phyloP scores from a whole-genome alignment of 495 filamentous ascomycete genomes.

The Pyronema omphalodes region DNA sequence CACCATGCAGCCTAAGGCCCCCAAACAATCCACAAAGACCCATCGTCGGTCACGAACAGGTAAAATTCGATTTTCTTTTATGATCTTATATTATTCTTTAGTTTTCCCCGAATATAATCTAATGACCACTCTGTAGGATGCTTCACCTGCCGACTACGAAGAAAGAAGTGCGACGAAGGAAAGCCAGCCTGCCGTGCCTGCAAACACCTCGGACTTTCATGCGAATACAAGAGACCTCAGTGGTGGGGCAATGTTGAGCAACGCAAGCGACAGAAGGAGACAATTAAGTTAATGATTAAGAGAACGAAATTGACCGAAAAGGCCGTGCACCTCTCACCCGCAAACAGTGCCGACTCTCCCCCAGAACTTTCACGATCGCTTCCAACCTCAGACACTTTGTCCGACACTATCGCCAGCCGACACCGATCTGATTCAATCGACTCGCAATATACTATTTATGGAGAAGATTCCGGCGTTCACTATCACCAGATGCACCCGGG shows the following conservation, averaged over 20 bases:
- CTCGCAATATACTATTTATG: slow-evolving; percentile 47
- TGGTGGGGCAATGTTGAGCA: slow-evolving; percentile 93
- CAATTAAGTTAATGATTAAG: slow-evolving; percentile 94
- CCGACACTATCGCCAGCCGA: slow-evolving; percentile 44
- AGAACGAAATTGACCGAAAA: slow-evolving; percentile 86
- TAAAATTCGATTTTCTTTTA: slow-evolving; percentile 29
- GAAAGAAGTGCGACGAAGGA: slow-evolving; percentile 97
- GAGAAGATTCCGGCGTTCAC: slow-evolving; percentile 9
- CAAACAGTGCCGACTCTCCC: slow-evolving; percentile 41
- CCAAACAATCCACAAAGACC: slow-evolving; percentile 55
- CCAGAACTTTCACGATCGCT: slow-evolving; percentile 67
- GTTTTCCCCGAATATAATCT: background rate
- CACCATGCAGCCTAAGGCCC: slow-evolving; percentile 30
- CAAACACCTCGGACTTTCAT: slow-evolving; percentile 65
- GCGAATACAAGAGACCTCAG: slow-evolving; percentile 88
- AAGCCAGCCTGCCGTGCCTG: slow-evolving; percentile 74
- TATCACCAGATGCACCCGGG: slow-evolving; percentile 33
- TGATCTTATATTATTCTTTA: slow-evolving; percentile 10
- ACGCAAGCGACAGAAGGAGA: slow-evolving; percentile 71
- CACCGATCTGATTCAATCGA: slow-evolving; percentile 59
- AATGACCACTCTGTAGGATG: slow-evolving; percentile 49
- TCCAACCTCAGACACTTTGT: slow-evolving; percentile 61
- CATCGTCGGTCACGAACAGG: slow-evolving; percentile 88
- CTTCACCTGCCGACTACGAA: slow-evolving; percentile 84
- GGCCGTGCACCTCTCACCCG: slow-evolving; percentile 35